Evolutionary conservation across 805 yeast genomes (phyloP).

Genomic region (Zygosaccharomyces bisporus): DNA sequence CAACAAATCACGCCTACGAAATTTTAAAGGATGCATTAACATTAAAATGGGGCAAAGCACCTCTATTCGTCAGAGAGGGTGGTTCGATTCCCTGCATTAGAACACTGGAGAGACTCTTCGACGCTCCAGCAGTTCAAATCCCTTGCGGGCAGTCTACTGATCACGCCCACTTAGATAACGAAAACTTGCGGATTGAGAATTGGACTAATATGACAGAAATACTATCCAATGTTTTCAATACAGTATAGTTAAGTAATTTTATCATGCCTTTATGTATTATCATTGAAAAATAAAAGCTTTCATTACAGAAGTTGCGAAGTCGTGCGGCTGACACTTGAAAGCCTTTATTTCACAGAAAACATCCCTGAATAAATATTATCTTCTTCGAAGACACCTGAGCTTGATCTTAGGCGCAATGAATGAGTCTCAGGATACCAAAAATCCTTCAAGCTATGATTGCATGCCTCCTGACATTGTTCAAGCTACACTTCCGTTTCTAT

Average conservation of each 20-base stretch:
- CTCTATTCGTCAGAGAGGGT: conserved; percentile 88
- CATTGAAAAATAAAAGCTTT: background rate
- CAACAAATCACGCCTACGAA: conserved; percentile 67
- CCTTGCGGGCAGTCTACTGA: conserved; percentile 97
- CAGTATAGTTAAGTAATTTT: conserved; percentile 10
- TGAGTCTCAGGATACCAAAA: background rate
- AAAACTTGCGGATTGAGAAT: conserved; percentile 74
- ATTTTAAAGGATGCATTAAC: conserved; percentile 59
- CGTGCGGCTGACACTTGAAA: conserved; percentile 1
- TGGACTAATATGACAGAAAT: conserved; percentile 70
- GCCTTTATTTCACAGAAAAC: background rate
- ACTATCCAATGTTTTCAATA: conserved; percentile 49
- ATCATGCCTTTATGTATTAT: background rate
- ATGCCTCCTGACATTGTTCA: conserved; percentile 35
- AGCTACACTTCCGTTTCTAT: conserved; percentile 29
- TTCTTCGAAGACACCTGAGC: background rate
- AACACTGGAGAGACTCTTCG: conserved; percentile 72
- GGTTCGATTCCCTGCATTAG: conserved; percentile 93
- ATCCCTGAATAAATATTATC: background rate
- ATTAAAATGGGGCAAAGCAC: conserved; percentile 74
- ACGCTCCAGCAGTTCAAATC: conserved; percentile 89
- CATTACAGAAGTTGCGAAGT: background rate
- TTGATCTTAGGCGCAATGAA: background rate
- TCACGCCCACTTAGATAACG: conserved; percentile 89
- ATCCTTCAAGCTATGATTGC: conserved; percentile 6